Percentiles rank a stretch among this genome's conserved stretches.
These are phyloP conservation scores for Sarcomyxa edulis DNA, from an alignment of 768 basidiomycete species.

Conservation along the genomic window DNA sequence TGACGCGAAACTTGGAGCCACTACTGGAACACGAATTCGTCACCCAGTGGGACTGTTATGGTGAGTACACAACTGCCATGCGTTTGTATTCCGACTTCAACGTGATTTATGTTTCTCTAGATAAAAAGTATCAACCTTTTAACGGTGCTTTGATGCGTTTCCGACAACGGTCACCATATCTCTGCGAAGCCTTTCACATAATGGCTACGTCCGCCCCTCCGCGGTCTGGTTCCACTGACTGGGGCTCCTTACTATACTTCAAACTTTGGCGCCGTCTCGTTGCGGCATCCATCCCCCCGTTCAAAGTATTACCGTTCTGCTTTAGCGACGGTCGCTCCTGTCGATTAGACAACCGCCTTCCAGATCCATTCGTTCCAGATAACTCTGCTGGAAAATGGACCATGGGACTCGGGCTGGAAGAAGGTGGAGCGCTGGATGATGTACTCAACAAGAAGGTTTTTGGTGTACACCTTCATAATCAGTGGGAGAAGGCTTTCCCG, in stretches of 20 bases:
- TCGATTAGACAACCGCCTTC: slow-evolving; percentile 87
- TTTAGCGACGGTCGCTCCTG: slow-evolving; percentile 91
- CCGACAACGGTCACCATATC: slow-evolving; percentile 84
- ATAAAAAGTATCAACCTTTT: slow-evolving; percentile 71
- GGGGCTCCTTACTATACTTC: slow-evolving; percentile 89
- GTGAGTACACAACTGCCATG: slow-evolving; percentile 39
- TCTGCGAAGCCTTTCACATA: slow-evolving; percentile 93
- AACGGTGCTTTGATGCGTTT: slow-evolving; percentile 98
- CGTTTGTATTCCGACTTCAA: not conserved
- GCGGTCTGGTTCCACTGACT: slow-evolving; percentile 77
- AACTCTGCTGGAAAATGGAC: slow-evolving; percentile 58
- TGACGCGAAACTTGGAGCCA: slow-evolving; percentile 84
- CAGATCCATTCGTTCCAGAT: slow-evolving; percentile 78
- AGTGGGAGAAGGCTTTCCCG: slow-evolving; percentile 90
- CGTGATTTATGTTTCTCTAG: slow-evolving; percentile 36
- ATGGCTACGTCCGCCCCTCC: slow-evolving; percentile 77
- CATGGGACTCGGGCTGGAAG: slow-evolving; percentile 53
- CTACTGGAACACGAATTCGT: slow-evolving; percentile 94
- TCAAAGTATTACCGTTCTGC: slow-evolving; percentile 92
- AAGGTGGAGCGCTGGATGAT: slow-evolving; percentile 58
- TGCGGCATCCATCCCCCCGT: slow-evolving; percentile 67
- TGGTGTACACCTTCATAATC: slow-evolving; percentile 90
- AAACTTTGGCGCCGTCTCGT: slow-evolving; percentile 87
- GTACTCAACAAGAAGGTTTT: slow-evolving; percentile 65
- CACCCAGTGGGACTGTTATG: slow-evolving; percentile 98